Evolutionary conservation across 75 land plant genomes (phyloP).

Genomic region (Cupressus sempervirens): DNA sequence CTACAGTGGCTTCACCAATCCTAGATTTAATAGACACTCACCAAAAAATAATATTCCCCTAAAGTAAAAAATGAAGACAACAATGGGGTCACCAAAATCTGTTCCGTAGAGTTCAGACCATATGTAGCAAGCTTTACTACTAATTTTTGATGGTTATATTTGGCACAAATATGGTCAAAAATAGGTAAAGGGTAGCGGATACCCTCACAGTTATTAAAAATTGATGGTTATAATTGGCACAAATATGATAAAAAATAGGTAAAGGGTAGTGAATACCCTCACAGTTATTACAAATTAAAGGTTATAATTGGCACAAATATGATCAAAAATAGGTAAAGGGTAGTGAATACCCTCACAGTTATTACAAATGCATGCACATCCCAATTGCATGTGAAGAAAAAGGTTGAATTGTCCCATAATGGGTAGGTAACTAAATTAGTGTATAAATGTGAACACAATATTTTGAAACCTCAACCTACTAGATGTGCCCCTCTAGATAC

Average conservation of each 20-base stretch:
- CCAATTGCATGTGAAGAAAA: conserved; percentile 65
- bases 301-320: conserved; percentile 81
- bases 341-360: conserved; percentile 68
- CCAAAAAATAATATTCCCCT: background rate
- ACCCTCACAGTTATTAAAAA: too few relatives aligned
- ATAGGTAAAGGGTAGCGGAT: too few relatives aligned
- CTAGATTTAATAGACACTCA: background rate
- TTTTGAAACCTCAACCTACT: conserved; percentile 61
- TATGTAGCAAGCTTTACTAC: conserved; percentile 13
- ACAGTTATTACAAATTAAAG: too few relatives aligned
- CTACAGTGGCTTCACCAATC: conserved; percentile 15
- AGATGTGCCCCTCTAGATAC: conserved; percentile 13
- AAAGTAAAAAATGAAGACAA: background rate
- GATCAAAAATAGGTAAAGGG: conserved; percentile 86
- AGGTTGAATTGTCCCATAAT: conserved; percentile 40
- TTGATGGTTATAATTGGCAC: conserved; percentile 87
- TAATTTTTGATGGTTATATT: conserved; percentile 25
- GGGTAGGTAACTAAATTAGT: conserved; percentile 51
- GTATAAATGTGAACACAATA: conserved; percentile 64
- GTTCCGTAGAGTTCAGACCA: background rate
- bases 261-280: too few relatives aligned
- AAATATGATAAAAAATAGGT: too few relatives aligned
- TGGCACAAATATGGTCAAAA: too few relatives aligned
- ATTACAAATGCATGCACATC: conserved; percentile 66
- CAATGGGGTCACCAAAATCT: conserved; percentile 5